Base-by-base conservation (phyloP, 176 grass and related monocot genomes). In the Carex scoparia region DNA sequence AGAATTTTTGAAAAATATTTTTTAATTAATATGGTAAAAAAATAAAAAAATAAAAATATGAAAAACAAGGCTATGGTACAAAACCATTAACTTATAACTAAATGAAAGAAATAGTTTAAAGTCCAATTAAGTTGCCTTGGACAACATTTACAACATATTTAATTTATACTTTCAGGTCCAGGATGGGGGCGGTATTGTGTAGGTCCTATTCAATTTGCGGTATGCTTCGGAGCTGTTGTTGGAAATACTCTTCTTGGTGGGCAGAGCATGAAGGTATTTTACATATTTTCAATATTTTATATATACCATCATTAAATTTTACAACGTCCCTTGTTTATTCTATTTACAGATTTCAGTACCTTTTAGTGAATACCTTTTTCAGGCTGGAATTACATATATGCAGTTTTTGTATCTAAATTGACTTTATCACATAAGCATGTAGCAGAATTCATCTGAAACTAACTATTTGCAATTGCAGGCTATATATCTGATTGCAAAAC, bases 211-310 rank as follows among this genome's bases (percentile, higher is more conserved):
- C 95, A 97, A 61, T 97, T 97, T 78, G 10, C 64, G 13, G 95
- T 94, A 64, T 97, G 95, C 27, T 97, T 97, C 65, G 95, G 95
- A 31, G 90, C 91, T 0, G 95, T 94, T 61, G 61, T 97, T 57
- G 92, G 86, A 27, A 84, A 58, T 79, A 91, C 49, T 38, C 92
- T 97, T 10, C 89, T 97, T 0, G 92, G 88, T 48, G 95, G 95
- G 1, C 87, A 94, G 46, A 94, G 89, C 87, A 91, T 97, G 95
- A 97, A 97, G 91, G 94, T 97, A 81, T 67, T 59, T 63, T 44
- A 13, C 56, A 62, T 58, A 46, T 18, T 0, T 54, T 10, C 9
- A 19, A 55, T 18, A 11, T 0, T 35, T n/a, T 10, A 18, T 74
- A 18, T 10, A 18, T 74, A 18, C 3, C 31, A 37, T 1, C 31